Percentiles rank a stretch among this genome's conserved stretches.
phyloP scores from a whole-genome alignment of 345 rosid genomes.

The Eucalyptus albens region DNA sequence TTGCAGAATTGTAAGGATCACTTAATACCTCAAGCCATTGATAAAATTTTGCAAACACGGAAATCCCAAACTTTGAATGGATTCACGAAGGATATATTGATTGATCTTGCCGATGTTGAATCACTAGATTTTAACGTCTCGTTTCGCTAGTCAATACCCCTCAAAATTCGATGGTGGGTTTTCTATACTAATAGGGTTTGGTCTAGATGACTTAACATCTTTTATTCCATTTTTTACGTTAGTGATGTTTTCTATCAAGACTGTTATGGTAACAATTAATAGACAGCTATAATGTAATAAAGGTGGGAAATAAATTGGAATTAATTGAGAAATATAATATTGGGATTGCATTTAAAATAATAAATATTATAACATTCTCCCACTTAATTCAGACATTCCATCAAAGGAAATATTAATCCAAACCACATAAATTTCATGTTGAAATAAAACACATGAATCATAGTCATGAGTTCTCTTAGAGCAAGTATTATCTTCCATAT shows the following conservation, averaged over 20 bases:
- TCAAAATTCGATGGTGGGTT: background rate
- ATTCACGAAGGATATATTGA: too few species aligned
- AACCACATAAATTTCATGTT: too few species aligned
- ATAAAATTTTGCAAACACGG: too few species aligned
- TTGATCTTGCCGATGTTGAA: background rate
- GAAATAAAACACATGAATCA: too few species aligned
- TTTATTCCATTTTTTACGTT: fast-evolving
- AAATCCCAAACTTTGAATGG: background rate
- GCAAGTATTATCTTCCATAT: too few species aligned
- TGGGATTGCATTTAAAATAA: too few species aligned
- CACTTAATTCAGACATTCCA: fast-evolving
- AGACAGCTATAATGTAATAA: fast-evolving
- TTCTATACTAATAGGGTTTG: background rate
- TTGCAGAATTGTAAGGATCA: background rate
- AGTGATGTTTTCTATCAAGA: fast-evolving
- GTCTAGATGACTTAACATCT: background rate
- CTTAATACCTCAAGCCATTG: fast-evolving
- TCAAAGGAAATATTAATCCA: too few species aligned
- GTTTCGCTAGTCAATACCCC: background rate
- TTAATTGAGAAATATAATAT: too few species aligned
- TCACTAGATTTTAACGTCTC: fast-evolving
- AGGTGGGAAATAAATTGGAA: fast-evolving
- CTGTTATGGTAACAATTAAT: background rate
- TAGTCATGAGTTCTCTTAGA: too few species aligned
- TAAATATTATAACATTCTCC: too few species aligned